phyloP scores from a whole-genome alignment of 176 grass and related monocot genomes.

The Ensete ventricosum region DNA sequence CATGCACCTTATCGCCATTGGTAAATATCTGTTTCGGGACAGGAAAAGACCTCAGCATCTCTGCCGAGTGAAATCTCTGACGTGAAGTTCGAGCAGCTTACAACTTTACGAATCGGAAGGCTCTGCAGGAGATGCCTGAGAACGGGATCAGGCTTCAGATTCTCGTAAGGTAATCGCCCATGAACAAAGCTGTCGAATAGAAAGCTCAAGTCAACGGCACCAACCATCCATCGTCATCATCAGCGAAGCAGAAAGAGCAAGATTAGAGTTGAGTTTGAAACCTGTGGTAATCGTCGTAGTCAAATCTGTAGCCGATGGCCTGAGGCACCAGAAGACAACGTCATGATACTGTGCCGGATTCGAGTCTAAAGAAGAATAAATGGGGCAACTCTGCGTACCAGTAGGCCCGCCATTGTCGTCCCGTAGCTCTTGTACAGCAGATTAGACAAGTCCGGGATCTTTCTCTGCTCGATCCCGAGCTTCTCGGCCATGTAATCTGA shows the following conservation, averaged over 20 bases:
- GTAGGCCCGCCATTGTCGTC: slow-evolving; percentile 84
- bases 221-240: background rate
- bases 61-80: background rate
- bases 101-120: slow-evolving; percentile 79
- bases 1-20: slow-evolving; percentile 69
- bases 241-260: background rate
- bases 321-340: background rate
- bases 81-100: slow-evolving; percentile 16
- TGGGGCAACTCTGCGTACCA: slow-evolving; percentile 24
- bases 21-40: slow-evolving; percentile 53
- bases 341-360: too few relatives aligned
- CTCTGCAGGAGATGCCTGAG: slow-evolving; percentile 66
- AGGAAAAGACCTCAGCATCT: background rate
- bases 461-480: slow-evolving; percentile 44
- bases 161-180: slow-evolving; percentile 68
- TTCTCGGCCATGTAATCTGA: slow-evolving; percentile 79
- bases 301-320: slow-evolving; percentile 73
- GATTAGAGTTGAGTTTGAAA: slow-evolving; percentile 8
- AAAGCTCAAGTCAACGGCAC: too few relatives aligned
- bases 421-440: slow-evolving; percentile 91
- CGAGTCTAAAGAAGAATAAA: background rate
- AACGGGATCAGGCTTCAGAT: slow-evolving; percentile 58
- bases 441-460: slow-evolving; percentile 47
- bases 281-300: slow-evolving; percentile 75
- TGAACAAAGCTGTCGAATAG: slow-evolving; percentile 65